Base-by-base conservation (phyloP, 2,329 filamentous ascomycete species). In the Sclerotinia sclerotiorum region DNA sequence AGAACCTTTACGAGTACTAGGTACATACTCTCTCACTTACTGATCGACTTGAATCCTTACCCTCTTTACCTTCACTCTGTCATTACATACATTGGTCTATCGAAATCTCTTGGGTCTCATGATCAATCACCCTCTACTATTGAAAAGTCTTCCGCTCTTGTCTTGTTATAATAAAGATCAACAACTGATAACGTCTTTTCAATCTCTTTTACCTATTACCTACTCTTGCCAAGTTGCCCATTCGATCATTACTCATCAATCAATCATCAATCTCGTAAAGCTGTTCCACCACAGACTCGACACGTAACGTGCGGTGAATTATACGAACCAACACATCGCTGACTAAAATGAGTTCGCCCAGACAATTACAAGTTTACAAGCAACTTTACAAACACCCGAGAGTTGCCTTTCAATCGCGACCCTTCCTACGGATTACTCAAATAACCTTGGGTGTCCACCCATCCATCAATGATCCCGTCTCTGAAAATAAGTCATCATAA, bases 271-370 rank as follows among this genome's bases (percentile, higher is more conserved):
- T 63, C 66, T 64, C 46, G 52, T 66, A 35, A 66, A 65, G 27
- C 19, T 61, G 67, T 65, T 68, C 58, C 66, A 68, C 49, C 46
- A 57, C 68, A 68, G 57, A 48, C 2, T 68, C 57, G 66, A 64
- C 66, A 68, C 66, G 66, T 64, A 60, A 44, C 19, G 29, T 56
- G 24, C 17, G 29, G 10, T 13, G 27, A 15, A 42, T 66, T 49
- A 61, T 67, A 68, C 58, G 58, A 63, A 64, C 66, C 49, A 68
- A 42, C 66, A 64, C 58, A 68, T 68, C 49, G 15, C 21, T 62
- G 46, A 48, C 58, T 61, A 39, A 32, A 39, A 60, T 55, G 65
- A 68, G 65, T 71, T 71, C 65, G 70, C 68, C 65, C 70, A 63
- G 65, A 4, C 57, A 19, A 27, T 27, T 52, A 48, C 44, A 8